Percentiles rank a stretch among this genome's conserved stretches.
Conservation (phyloP, 345 rosid species). For the Eutrema heterophyllum region DNA sequence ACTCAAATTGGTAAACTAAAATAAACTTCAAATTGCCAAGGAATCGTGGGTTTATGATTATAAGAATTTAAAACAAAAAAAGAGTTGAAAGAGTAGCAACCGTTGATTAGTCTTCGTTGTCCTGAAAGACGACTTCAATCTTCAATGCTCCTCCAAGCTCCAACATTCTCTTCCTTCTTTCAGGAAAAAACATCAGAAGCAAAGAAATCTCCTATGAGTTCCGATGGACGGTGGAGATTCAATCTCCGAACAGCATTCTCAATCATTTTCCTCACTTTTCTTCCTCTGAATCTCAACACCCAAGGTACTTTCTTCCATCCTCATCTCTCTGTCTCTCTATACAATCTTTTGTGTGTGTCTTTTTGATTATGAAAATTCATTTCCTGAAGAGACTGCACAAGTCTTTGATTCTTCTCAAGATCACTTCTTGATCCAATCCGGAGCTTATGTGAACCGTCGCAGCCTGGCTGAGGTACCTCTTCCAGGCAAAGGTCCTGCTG, state of each 20-base stretch:
- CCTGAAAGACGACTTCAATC: constrained; percentile 26
- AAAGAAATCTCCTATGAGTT: constrained; percentile 14
- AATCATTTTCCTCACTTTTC: constrained; percentile 25
- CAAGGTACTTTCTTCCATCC: constrained; percentile 15
- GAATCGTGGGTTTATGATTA: neutral
- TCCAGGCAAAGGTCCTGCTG: neutral
- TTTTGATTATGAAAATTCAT: neutral
- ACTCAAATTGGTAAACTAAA: neutral
- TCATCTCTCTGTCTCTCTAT: constrained; percentile 9
- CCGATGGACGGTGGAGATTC: neutral
- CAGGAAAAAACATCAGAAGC: neutral
- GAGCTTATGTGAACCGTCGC: constrained; percentile 17
- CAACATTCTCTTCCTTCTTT: constrained; percentile 4
- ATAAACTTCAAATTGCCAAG: neutral
- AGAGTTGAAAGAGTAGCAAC: constrained; percentile 17
- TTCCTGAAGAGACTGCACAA: neutral
- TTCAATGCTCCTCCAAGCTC: constrained; percentile 17
- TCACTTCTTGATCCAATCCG: neutral
- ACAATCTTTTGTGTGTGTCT: neutral
- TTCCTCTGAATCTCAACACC: constrained; percentile 13
- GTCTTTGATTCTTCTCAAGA: constrained; percentile 19
- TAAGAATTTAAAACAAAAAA: neutral
- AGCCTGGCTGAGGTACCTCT: constrained; percentile 2
- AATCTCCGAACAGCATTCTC: constrained; percentile 13
- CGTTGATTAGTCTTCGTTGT: constrained; percentile 24